Evolutionary conservation across 352 stramenopile genomes (phyloP), one percentile per base, ranked within the genome.

Genomic region (Globisporangium middletonii): DNA sequence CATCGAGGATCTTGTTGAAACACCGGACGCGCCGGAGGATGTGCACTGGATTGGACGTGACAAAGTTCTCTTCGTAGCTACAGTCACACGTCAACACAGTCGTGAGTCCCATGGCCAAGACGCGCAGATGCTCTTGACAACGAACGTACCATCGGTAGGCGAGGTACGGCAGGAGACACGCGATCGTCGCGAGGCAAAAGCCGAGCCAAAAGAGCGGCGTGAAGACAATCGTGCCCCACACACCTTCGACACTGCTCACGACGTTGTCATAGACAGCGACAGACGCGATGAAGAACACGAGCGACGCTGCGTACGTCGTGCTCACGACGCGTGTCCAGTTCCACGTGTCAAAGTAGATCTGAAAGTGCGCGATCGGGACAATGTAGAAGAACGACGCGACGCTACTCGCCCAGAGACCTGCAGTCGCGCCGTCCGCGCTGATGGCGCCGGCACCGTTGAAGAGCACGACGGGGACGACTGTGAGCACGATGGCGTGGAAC

Each of bases 351-450:
- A 75, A 71, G 52, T 72, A 89, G 23, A 93, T 87, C 67, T 92
- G 79, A 60, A 96, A 77, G 53, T 97, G 96, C 26, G 98, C 84
- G n/a, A 97, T 73, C 0, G 94, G 80, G 13, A 99, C 80, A 30
- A 98, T 84, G 62, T 87, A 92, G 54, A 92, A 95, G 75, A 97
- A 98, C 11, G 92, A 92, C 5, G 90, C 86, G 11, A 95, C 92
- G 53, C 95, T 96, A 49, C 94, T 82, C 48, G 77, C 78, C 69
- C 92, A 94, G n/a, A 98, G 69, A 62, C 90, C 89, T 1, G 72
- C 66, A 0, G 37, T 57, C 23, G 54, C 59, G 6, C 81, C 77
- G 56, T 89, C 67, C 3, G 47, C 28, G 53, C 74, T 63, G 12
- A 89, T 74, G 53, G 86, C 68, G 15, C 80, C 77, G 28, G 65